Percentiles rank a stretch among this genome's conserved stretches.
Evolutionary conservation across 768 basidiomycete species (phyloP).

Genomic region (Paxillus involutus): DNA sequence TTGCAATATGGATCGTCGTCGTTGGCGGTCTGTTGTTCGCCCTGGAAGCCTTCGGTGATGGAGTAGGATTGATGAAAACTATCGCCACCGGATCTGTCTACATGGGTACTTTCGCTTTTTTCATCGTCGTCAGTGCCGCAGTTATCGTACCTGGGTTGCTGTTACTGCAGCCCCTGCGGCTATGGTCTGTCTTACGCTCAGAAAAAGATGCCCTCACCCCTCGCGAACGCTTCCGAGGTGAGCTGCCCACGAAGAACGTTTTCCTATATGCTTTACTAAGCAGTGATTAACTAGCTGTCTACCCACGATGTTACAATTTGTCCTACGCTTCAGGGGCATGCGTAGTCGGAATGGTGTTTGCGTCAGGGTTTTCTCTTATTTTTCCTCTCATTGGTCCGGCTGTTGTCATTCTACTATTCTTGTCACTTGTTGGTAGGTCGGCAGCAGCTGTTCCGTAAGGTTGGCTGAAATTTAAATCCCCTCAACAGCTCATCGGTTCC

Average conservation of each 20-base stretch:
- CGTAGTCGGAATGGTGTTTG: conserved; percentile 67
- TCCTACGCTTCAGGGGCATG: conserved; percentile 66
- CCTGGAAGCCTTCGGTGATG: conserved; percentile 53
- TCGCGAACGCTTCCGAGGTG: conserved; percentile 76
- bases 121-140: conserved; percentile 61
- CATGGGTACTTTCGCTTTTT: conserved; percentile 60
- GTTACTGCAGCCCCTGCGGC: conserved; percentile 66
- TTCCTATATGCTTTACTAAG: not conserved
- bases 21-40: conserved; percentile 74
- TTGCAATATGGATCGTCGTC: conserved; percentile 59
- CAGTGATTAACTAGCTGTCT: conserved; percentile 50
- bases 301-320: conserved; percentile 70
- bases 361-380: conserved; percentile 69
- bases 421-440: conserved; percentile 62
- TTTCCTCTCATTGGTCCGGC: conserved; percentile 79
- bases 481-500: conserved; percentile 69
- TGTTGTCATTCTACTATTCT: conserved; percentile 59
- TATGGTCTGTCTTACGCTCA: conserved; percentile 56
- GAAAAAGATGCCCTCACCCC: conserved; percentile 69
- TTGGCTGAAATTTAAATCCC: not conserved
- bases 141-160: conserved; percentile 71
- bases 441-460: conserved; percentile 3
- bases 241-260: conserved; percentile 18
- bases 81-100: conserved; percentile 73
- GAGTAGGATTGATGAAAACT: conserved; percentile 36